phyloP scores from a whole-genome alignment of 2,329 filamentous ascomycete genomes.

The Trichoderma pleuroti region DNA sequence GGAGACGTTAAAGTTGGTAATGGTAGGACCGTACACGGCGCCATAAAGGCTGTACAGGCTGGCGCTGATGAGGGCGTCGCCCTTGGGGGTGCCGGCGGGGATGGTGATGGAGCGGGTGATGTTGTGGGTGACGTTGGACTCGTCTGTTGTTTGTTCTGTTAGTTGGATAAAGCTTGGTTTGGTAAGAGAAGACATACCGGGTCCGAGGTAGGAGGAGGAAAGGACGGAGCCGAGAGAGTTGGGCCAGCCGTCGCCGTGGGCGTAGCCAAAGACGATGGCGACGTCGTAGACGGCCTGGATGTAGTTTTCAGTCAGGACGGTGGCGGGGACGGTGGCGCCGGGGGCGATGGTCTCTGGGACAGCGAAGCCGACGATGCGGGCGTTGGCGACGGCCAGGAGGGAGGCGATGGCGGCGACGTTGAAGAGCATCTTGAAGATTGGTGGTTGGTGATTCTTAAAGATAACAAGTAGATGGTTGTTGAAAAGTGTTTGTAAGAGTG shows the following conservation, averaged over 20 bases:
- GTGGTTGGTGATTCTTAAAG: background rate
- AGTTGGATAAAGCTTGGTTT: background rate
- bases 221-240: conserved; percentile 31
- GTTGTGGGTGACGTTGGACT: conserved; percentile 29
- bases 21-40: conserved; percentile 20
- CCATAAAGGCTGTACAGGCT: conserved; percentile 31
- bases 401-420: conserved; percentile 24
- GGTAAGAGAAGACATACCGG: conserved; percentile 25
- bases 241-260: conserved; percentile 25
- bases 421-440: conserved; percentile 24
- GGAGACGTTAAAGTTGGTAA: conserved; percentile 28
- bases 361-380: conserved; percentile 43
- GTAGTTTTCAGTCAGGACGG: conserved; percentile 40
- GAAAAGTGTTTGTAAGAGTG: background rate
- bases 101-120: conserved; percentile 29
- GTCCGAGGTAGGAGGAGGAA: conserved; percentile 37
- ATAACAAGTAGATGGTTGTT: no score
- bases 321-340: conserved; percentile 36
- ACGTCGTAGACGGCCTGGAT: conserved; percentile 44
- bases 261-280: conserved; percentile 42
- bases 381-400: conserved; percentile 29
- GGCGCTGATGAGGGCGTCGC: conserved; percentile 27
- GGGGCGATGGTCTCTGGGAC: conserved; percentile 40
- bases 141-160: background rate
- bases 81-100: conserved; percentile 23